phyloP scores from a whole-genome alignment of 345 rosid species.

The Lagerstroemia speciosa region DNA sequence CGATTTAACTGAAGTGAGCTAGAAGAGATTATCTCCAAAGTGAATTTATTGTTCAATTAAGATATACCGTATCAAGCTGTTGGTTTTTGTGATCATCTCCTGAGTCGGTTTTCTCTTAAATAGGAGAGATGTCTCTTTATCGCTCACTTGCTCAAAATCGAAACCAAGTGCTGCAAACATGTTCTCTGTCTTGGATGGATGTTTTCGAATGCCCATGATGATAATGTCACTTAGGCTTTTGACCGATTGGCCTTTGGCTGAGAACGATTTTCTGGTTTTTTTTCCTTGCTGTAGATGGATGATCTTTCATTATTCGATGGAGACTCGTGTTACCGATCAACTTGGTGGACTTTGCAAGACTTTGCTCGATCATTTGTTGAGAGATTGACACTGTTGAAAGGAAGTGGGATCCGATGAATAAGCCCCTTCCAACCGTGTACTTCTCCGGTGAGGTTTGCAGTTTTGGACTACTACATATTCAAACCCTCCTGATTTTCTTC shows the following conservation, averaged over 20 bases:
- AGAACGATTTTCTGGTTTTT: slow-evolving; percentile 1
- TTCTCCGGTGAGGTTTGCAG: not conserved
- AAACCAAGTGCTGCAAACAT: not conserved
- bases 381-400: not conserved
- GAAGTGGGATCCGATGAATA: slow-evolving; percentile 1
- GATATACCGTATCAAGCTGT: not conserved
- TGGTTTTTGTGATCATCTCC: no score
- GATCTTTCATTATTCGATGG: slow-evolving; percentile 26
- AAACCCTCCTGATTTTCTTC: not conserved
- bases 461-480: no score
- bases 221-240: not conserved
- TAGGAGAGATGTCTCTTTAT: not conserved
- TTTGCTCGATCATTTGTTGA: not conserved
- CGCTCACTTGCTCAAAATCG: not conserved
- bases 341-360: slow-evolving; percentile 8
- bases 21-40: not conserved
- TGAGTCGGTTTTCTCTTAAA: not conserved
- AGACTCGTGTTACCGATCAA: slow-evolving; percentile 12
- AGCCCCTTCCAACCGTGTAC: not conserved
- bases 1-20: not conserved
- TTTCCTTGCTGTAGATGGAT: slow-evolving; percentile 59
- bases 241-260: not conserved
- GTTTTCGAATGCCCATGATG: not conserved
- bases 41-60: not conserved
- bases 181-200: not conserved